Percentiles rank a stretch among this genome's conserved stretches.
These are phyloP conservation scores for Penicillium cataractarum DNA, from an alignment of 495 filamentous ascomycete species.

Conservation along the genomic window DNA sequence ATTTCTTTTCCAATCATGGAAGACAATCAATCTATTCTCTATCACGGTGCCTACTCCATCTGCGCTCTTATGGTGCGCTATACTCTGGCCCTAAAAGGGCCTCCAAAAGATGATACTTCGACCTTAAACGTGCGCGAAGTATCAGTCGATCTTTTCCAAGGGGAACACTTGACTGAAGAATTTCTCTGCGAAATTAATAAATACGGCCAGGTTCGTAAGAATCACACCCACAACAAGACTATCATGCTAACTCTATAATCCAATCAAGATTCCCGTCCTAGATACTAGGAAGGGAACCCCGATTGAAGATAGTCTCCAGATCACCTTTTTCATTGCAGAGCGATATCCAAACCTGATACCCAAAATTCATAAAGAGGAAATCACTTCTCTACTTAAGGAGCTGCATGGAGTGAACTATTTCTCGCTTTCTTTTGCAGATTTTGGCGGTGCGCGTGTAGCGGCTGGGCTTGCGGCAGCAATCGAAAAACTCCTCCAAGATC, in stretches of 20 bases:
- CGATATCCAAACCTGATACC: background rate
- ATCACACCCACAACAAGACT: background rate
- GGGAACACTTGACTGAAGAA: background rate
- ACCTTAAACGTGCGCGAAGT: background rate
- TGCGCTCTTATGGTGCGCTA: background rate
- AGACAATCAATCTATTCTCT: background rate
- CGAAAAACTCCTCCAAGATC: background rate
- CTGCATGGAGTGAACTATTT: background rate
- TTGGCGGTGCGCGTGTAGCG: background rate
- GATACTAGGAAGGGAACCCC: background rate
- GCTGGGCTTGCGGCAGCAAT: background rate
- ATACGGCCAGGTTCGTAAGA: background rate
- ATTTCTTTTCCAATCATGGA: background rate
- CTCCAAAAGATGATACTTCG: background rate
- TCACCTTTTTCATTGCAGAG: background rate
- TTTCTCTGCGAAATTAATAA: background rate
- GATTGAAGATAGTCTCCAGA: background rate
- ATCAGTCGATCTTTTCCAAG: background rate
- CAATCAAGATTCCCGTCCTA: background rate
- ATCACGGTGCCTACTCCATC: background rate
- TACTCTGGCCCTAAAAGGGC: background rate
- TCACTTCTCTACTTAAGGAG: background rate
- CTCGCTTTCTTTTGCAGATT: background rate
- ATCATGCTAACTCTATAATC: background rate
- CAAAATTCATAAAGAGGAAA: background rate